Conservation (phyloP, 208 protist genomes). For the Trypanosoma cruzi region DNA sequence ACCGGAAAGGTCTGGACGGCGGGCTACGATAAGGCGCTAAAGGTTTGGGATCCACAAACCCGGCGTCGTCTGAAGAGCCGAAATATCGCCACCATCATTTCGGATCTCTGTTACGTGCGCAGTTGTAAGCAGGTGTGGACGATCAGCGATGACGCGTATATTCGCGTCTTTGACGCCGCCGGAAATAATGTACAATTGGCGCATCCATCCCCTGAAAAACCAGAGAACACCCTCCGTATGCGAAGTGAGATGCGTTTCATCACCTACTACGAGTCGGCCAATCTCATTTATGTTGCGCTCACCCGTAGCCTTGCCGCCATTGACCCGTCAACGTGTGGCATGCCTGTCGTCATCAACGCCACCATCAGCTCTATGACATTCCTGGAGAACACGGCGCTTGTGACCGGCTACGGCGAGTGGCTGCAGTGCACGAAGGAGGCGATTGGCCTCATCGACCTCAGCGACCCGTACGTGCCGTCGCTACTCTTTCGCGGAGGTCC, state of each 20-base stretch:
- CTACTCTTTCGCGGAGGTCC: conserved; percentile 55
- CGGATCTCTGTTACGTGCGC: conserved; percentile 66
- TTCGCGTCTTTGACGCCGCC: conserved; percentile 79
- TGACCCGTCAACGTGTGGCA: conserved; percentile 58
- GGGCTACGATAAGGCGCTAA: conserved; percentile 81
- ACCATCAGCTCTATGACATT: conserved; percentile 69
- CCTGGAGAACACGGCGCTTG: conserved; percentile 66
- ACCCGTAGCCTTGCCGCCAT: conserved; percentile 50
- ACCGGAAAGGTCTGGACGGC: conserved; percentile 84
- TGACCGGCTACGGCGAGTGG: conserved; percentile 61
- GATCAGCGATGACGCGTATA: conserved; percentile 74
- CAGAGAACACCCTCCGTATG: conserved; percentile 75
- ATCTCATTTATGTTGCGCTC: conserved; percentile 73
- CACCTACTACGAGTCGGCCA: conserved; percentile 59
- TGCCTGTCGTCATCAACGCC: conserved; percentile 39
- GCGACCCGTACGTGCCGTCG: conserved; percentile 47
- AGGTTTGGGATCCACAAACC: conserved; percentile 87
- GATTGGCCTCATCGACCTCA: conserved; percentile 73
- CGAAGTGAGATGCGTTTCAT: conserved; percentile 66
- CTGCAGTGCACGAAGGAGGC: conserved; percentile 45
- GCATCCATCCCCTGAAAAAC: conserved; percentile 39
- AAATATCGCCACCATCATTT: conserved; percentile 84
- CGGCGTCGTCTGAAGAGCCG: conserved; percentile 70
- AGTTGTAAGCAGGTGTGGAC: conserved; percentile 69
- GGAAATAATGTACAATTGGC: conserved; percentile 66